Evolutionary conservation across 495 filamentous ascomycete genomes (phyloP).

Genomic region (Thermothielavioides terrestris): DNA sequence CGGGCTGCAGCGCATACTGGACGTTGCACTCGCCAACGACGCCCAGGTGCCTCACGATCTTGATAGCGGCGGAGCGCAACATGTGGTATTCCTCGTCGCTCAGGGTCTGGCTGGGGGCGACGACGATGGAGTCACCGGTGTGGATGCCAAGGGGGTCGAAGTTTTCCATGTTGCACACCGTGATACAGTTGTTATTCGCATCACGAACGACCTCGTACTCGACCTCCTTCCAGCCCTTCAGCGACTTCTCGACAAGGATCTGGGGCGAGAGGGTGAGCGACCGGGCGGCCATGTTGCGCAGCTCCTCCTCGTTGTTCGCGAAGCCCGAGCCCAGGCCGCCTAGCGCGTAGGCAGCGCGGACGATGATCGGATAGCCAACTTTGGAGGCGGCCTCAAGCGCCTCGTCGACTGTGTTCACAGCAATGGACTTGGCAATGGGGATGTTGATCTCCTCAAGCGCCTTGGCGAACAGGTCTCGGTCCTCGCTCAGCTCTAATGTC

Average conservation of each 20-base stretch:
- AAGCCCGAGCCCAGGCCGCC: slow-evolving; percentile 97
- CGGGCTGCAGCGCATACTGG: slow-evolving; percentile 93
- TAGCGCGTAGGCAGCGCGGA: slow-evolving; percentile 90
- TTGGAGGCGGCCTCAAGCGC: slow-evolving; percentile 75
- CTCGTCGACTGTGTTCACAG: slow-evolving; percentile 82
- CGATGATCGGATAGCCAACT: slow-evolving; percentile 95
- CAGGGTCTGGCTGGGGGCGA: slow-evolving; percentile 92
- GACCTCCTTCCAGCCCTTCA: slow-evolving; percentile 99
- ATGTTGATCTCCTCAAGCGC: slow-evolving; percentile 86
- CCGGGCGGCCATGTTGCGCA: slow-evolving; percentile 82
- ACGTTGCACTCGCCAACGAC: slow-evolving; percentile 99
- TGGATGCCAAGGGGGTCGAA: slow-evolving; percentile 98
- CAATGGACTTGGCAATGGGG: slow-evolving; percentile 91
- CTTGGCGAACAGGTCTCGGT: slow-evolving; percentile 90
- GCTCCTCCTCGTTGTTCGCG: slow-evolving; percentile 84
- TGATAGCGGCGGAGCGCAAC: slow-evolving; percentile 96
- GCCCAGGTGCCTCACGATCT: slow-evolving; percentile 93
- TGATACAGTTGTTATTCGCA: slow-evolving; percentile 96
- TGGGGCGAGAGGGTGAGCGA: slow-evolving; percentile 94
- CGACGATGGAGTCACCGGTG: slow-evolving; percentile 96
- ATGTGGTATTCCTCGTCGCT: slow-evolving; percentile 98
- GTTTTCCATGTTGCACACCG: slow-evolving; percentile 99
- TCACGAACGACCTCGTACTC: slow-evolving; percentile 98
- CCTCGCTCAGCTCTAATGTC: slow-evolving; percentile 89
- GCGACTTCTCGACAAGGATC: slow-evolving; percentile 97